Percentiles rank a stretch among this genome's conserved stretches.
Conservation (phyloP, 2,329 filamentous ascomycete genomes). For the Stagonosporopsis vannaccii region DNA sequence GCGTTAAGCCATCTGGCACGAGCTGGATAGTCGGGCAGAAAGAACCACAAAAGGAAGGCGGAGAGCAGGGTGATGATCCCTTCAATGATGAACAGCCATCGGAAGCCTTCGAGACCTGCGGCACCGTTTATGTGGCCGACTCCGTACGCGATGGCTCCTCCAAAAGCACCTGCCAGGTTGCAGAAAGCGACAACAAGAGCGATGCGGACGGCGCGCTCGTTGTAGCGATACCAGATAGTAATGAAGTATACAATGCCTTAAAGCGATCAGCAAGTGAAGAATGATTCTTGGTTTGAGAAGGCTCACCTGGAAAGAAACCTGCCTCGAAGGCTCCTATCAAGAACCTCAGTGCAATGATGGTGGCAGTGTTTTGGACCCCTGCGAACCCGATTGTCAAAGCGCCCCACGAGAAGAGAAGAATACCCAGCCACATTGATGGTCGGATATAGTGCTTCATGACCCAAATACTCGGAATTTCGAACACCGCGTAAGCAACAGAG, state of each 20-base stretch:
- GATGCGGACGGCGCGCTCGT: conserved; percentile 66
- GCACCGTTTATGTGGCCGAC: conserved; percentile 52
- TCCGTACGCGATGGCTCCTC: conserved; percentile 63
- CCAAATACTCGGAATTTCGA: conserved; percentile 64
- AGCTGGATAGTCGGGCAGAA: conserved; percentile 60
- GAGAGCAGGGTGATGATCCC: conserved; percentile 33
- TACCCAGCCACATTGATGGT: conserved; percentile 47
- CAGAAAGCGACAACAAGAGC: conserved; percentile 64
- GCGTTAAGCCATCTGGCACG: conserved; percentile 55
- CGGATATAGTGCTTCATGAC: conserved; percentile 64
- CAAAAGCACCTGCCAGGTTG: conserved; percentile 64
- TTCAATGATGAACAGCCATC: conserved; percentile 39
- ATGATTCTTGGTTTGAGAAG: too few species aligned
- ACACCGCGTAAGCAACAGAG: conserved; percentile 45
- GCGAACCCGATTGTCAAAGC: conserved; percentile 55
- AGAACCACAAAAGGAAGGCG: conserved; percentile 51
- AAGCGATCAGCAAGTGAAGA: not conserved
- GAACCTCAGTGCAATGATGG: conserved; percentile 52
- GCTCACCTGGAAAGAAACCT: conserved; percentile 37
- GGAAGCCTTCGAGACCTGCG: conserved; percentile 44
- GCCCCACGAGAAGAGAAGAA: conserved; percentile 58
- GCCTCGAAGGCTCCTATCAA: conserved; percentile 47
- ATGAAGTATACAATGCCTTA: conserved; percentile 57
- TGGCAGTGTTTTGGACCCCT: conserved; percentile 51
- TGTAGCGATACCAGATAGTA: conserved; percentile 63